Conservation (phyloP, 2,329 filamentous ascomycete species). For the Alternaria arbusti region DNA sequence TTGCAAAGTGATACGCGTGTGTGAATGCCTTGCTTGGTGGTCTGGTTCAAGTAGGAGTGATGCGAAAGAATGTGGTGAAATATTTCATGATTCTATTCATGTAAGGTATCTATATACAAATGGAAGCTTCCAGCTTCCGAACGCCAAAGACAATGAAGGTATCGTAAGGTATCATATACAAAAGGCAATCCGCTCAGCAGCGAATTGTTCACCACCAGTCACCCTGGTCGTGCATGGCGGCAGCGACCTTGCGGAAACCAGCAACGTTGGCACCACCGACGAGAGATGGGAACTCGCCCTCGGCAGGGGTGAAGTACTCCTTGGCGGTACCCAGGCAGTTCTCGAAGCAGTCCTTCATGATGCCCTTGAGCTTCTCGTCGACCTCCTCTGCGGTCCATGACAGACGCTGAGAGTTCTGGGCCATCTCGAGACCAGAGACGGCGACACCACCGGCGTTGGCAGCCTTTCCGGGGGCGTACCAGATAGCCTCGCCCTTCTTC, state of each 20-base stretch:
- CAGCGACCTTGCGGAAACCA: conserved; percentile 94
- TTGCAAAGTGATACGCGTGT: background rate
- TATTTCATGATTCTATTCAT: conserved; percentile 18
- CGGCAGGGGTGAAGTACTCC: conserved; percentile 79
- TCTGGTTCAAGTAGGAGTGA: too few relatives aligned
- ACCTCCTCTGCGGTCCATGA: conserved; percentile 90
- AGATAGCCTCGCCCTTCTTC: conserved; percentile 76
- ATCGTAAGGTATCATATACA: conserved; percentile 37
- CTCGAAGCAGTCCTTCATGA: conserved; percentile 94
- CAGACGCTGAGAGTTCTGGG: conserved; percentile 90
- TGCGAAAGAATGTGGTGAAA: background rate
- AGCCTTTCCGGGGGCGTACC: conserved; percentile 96
- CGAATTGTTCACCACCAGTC: conserved; percentile 73
- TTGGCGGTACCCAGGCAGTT: conserved; percentile 88
- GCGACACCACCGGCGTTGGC: conserved; percentile 98
- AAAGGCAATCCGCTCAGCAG: conserved; percentile 14
- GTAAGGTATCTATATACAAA: conserved; percentile 30
- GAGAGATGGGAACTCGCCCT: conserved; percentile 86
- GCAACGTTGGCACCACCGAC: conserved; percentile 97
- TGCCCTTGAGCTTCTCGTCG: conserved; percentile 85
- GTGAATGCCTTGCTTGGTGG: too few relatives aligned
- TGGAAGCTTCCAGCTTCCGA: conserved; percentile 10
- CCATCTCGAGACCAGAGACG: conserved; percentile 98
- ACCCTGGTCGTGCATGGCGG: conserved; percentile 94
- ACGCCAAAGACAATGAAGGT: conserved; percentile 27